These are phyloP conservation scores for Petasospora fabianii DNA, from an alignment of 1,139 yeast genomes.

Conservation along the genomic window DNA sequence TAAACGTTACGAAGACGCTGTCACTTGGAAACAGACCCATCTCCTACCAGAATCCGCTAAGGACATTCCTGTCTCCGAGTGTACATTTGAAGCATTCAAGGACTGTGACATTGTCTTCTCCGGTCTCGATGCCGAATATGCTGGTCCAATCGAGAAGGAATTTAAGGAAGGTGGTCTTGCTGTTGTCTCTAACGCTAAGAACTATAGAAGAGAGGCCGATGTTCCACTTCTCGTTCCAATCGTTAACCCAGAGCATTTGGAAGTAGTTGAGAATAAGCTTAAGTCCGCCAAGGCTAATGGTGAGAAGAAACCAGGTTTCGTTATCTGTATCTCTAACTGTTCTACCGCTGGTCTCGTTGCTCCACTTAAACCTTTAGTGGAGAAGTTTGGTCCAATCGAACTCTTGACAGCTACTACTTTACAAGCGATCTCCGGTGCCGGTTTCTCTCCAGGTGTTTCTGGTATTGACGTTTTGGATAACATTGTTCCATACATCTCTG, in stretches of 20 bases:
- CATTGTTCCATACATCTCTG: slow-evolving; percentile 89
- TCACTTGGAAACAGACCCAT: slow-evolving; percentile 91
- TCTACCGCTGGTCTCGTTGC: slow-evolving; percentile 98
- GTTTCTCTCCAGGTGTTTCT: slow-evolving; percentile 96
- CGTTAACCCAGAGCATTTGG: slow-evolving; percentile 90
- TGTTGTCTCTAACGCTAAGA: slow-evolving; percentile 91
- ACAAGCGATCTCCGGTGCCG: slow-evolving; percentile 98
- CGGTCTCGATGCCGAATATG: slow-evolving; percentile 90
- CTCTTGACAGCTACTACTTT: slow-evolving; percentile 84
- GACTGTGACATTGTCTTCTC: slow-evolving; percentile 94
- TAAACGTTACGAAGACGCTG: slow-evolving; percentile 77
- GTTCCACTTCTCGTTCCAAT: slow-evolving; percentile 96
- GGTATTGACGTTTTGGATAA: slow-evolving; percentile 94
- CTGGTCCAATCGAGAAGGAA: slow-evolving; percentile 86
- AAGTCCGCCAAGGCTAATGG: slow-evolving; percentile 51
- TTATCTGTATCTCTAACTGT: slow-evolving; percentile 94
- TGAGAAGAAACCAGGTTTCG: slow-evolving; percentile 65
- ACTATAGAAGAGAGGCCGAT: slow-evolving; percentile 81
- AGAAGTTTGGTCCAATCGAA: slow-evolving; percentile 84
- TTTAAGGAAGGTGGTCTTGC: slow-evolving; percentile 79
- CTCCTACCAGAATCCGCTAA: slow-evolving; percentile 69
- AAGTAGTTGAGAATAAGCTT: slow-evolving; percentile 62
- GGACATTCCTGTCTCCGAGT: slow-evolving; percentile 65
- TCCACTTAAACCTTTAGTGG: slow-evolving; percentile 89
- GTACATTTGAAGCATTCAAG: slow-evolving; percentile 70